Percentiles rank a stretch among this genome's conserved stretches.
Evolutionary conservation across 2,329 filamentous ascomycete species (phyloP).

Genomic region (Scedosporium aurantiacum): DNA sequence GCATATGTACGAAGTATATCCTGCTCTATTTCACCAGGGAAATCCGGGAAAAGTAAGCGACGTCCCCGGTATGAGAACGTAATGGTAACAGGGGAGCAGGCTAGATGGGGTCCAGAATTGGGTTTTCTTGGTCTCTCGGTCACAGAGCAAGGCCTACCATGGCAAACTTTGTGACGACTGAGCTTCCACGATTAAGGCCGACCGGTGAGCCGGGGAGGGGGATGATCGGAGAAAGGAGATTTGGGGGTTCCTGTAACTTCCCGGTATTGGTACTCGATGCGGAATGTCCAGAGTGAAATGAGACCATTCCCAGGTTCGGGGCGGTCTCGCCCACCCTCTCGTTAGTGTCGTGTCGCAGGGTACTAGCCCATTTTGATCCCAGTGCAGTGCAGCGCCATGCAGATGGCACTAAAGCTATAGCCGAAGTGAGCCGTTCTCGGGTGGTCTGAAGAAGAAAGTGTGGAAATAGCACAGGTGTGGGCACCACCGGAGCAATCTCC

Average conservation of each 20-base stretch:
- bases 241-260: neutral
- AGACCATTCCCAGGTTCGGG: too few species aligned
- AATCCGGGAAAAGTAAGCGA: neutral
- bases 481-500: neutral
- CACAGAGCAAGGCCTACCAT: neutral
- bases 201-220: neutral
- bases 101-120: neutral
- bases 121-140: too few species aligned
- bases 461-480: neutral
- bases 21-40: neutral
- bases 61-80: neutral
- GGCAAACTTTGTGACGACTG: neutral
- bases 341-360: neutral
- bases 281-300: too few species aligned
- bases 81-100: neutral
- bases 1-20: neutral
- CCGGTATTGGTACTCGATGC: neutral
- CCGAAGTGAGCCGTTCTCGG: neutral
- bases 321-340: too few species aligned
- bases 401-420: neutral
- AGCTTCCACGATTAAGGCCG: neutral
- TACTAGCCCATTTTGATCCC: neutral
- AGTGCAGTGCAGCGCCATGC: neutral
- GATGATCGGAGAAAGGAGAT: neutral
- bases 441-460: neutral